These are phyloP conservation scores for Starmerella floricola DNA, from an alignment of 805 yeast species.

Conservation along the genomic window DNA sequence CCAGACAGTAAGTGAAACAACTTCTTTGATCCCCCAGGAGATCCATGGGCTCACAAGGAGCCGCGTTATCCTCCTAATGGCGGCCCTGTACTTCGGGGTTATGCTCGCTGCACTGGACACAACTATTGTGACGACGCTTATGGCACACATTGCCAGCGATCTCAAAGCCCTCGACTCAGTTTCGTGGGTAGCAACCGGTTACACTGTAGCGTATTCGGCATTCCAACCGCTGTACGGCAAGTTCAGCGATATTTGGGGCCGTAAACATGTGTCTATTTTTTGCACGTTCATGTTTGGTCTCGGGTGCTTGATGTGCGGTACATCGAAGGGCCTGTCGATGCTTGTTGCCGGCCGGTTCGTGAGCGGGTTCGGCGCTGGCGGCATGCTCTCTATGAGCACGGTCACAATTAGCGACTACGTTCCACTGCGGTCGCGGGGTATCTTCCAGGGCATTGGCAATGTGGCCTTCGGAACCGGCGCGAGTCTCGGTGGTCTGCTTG, in stretches of 20 bases:
- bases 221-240: constrained; percentile 67
- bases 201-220: constrained; percentile 55
- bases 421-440: constrained; percentile 62
- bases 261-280: constrained; percentile 32
- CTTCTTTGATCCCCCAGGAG: constrained; percentile 7
- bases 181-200: constrained; percentile 64
- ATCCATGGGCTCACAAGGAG: constrained; percentile 10
- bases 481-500: constrained; percentile 49
- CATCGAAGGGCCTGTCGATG: constrained; percentile 41
- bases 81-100: constrained; percentile 27
- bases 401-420: constrained; percentile 67
- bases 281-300: constrained; percentile 35
- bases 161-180: constrained; percentile 40
- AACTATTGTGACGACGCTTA: constrained; percentile 47
- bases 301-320: constrained; percentile 43
- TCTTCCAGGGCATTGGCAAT: constrained; percentile 74
- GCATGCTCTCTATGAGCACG: constrained; percentile 62
- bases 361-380: constrained; percentile 89
- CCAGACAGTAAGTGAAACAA: constrained; percentile 1
- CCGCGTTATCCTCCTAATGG: constrained; percentile 17
- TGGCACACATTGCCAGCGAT: constrained; percentile 48
- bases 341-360: constrained; percentile 63
- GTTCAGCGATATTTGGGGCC: constrained; percentile 45
- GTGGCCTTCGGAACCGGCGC: constrained; percentile 68
- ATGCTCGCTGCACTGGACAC: constrained; percentile 47